Conservation (phyloP, 345 rosid genomes). For the Boechera retrofracta region DNA sequence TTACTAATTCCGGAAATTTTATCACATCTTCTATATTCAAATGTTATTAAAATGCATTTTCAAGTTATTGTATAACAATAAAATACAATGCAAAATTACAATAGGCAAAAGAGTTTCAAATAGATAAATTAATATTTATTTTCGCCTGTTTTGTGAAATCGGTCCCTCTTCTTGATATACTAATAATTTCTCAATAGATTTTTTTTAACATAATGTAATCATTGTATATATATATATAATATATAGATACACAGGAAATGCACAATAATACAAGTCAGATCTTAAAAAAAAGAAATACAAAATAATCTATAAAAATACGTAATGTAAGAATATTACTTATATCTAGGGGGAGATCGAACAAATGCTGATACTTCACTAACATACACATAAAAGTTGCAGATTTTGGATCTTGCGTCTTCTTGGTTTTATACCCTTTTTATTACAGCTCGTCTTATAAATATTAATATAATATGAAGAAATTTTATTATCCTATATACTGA, state of each 20-base stretch:
- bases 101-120: not conserved
- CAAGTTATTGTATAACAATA: not conserved
- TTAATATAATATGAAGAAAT: not conserved
- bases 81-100: not conserved
- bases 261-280: conserved; percentile 37
- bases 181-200: not conserved
- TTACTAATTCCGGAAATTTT: conserved; percentile 9
- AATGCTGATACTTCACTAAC: conserved; percentile 45
- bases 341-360: conserved; percentile 36
- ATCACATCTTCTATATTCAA: conserved; percentile 10
- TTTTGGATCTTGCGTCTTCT: conserved; percentile 50
- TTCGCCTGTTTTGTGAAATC: conserved; percentile 12
- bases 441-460: conserved; percentile 15
- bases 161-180: conserved; percentile 18
- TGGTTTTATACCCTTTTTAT: conserved; percentile 39
- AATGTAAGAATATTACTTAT: conserved; percentile 40
- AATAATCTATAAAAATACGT: conserved; percentile 12
- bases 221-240: not conserved
- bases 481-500: conserved; percentile 16
- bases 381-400: conserved; percentile 47
- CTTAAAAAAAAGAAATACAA: not conserved
- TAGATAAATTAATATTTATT: not conserved
- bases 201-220: not conserved
- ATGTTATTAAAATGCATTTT: too few species aligned
- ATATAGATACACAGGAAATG: conserved; percentile 24